Base-by-base conservation (phyloP, 345 rosid species). In the Hevea brasiliensis region DNA sequence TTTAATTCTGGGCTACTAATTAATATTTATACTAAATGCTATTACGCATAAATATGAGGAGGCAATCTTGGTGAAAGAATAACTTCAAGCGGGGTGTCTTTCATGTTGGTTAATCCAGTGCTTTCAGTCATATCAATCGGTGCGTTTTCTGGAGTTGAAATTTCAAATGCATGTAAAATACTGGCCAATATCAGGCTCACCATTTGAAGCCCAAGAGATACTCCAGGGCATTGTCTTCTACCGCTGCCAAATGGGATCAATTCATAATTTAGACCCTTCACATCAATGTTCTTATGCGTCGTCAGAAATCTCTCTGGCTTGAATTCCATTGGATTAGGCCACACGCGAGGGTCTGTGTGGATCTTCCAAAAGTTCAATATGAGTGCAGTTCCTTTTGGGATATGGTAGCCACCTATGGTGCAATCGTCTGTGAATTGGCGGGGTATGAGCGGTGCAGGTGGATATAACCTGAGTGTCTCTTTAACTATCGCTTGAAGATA, bases 161-260 rank as follows among this genome's bases (percentile, higher is more conserved):
- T 26, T 24, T 85, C 75, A 29, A 82, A 85, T 1, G 79, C 84
- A 10, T 81, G 88, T 0, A 85, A 64, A 20, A 85, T 65, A 32
- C 58, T 57, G 2, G 85, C 88, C 21, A 85, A 37, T 7, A 66
- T 53, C 51, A 83, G 15, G 35, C 79, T 81, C 18, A 79, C 55
- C 71, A 73, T 70, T 27, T 61, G 77, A 6, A 84, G 50, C 0
- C 45, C 86, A 6, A 73, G 47, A 37, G 51, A 6, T 11, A 77
- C 61, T 6, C 86, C 86, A 0, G 88, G 86, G 42, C 88, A 87
- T 1, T 53, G 35, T 48, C 85, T 74, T 55, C 90, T 79, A 1
- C 90, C 86, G 5, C 74, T 48, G 41, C 90, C 86, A 68, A 87
- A 87, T 18, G 90, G 87, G 10, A 84, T 61, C 9, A 80, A 61